Conservation (phyloP, 2,329 filamentous ascomycete genomes). For the Beauveria brongniartii region DNA sequence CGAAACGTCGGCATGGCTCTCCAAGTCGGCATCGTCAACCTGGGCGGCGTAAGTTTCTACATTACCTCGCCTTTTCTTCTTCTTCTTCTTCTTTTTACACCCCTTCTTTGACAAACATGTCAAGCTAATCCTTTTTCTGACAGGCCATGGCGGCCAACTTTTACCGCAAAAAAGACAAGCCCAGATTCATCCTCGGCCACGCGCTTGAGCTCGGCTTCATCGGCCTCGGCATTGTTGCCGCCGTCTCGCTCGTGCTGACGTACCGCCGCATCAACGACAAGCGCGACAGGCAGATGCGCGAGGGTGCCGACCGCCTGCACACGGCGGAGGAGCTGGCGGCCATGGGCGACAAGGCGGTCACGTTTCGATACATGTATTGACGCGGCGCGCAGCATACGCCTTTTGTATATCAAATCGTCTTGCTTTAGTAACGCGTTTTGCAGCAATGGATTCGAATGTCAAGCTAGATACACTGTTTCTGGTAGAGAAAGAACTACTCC, state of each 20-base stretch:
- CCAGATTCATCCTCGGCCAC: slow-evolving; percentile 37
- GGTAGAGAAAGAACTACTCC: not conserved
- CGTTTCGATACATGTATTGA: slow-evolving; percentile 13
- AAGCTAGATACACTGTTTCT: not conserved
- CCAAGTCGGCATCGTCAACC: slow-evolving; percentile 11
- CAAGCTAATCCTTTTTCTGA: not conserved
- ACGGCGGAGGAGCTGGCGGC: slow-evolving; percentile 19
- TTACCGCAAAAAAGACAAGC: slow-evolving; percentile 42
- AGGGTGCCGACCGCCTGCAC: slow-evolving; percentile 16
- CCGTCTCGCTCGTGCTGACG: slow-evolving; percentile 9
- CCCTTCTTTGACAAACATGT: too few species aligned
- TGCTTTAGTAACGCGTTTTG: not conserved
- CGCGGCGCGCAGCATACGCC: not conserved
- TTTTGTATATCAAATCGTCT: not conserved
- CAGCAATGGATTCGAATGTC: not conserved
- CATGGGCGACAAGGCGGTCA: slow-evolving; percentile 21
- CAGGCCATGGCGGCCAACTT: slow-evolving; percentile 60
- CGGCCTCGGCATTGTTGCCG: slow-evolving; percentile 13
- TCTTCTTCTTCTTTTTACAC: too few species aligned
- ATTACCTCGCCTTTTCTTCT: too few species aligned
- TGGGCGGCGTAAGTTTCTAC: slow-evolving; percentile 20
- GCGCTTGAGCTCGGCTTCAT: slow-evolving; percentile 38
- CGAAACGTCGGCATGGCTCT: slow-evolving; percentile 50
- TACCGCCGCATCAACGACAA: slow-evolving; percentile 17
- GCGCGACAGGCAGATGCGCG: slow-evolving; percentile 14